Percentiles rank a stretch among this genome's conserved stretches.
Conservation (phyloP, 768 basidiomycete genomes). For the Lactarius vividus region DNA sequence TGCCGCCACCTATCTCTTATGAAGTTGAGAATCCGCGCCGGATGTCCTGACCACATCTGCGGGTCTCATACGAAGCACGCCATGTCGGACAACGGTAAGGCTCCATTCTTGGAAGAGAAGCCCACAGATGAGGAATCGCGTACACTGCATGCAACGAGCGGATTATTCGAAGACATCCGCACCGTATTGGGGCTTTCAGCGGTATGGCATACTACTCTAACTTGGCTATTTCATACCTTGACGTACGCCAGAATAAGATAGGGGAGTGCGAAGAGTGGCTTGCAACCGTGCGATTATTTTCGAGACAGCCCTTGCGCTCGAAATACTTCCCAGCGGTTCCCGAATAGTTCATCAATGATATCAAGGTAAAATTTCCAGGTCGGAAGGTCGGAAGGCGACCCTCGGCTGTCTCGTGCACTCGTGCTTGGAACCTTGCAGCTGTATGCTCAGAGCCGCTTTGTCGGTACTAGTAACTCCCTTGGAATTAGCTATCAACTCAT, state of each 20-base stretch:
- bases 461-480: background rate
- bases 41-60: background rate
- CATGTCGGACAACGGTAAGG: background rate
- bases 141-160: background rate
- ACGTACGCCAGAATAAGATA: background rate
- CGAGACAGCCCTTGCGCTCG: conserved; percentile 2
- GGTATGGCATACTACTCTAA: conserved; percentile 1
- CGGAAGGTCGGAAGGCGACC: background rate
- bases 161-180: conserved; percentile 16
- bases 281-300: background rate
- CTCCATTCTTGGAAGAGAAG: background rate
- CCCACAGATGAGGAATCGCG: background rate
- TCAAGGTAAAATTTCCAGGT: background rate
- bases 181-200: conserved; percentile 14
- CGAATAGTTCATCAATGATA: background rate
- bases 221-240: background rate
- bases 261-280: conserved; percentile 18
- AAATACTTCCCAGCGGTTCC: conserved; percentile 9
- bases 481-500: background rate
- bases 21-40: background rate
- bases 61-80: background rate
- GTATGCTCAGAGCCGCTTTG: background rate
- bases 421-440: background rate
- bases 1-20: background rate
- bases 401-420: background rate